Evolutionary conservation across 768 basidiomycete genomes (phyloP).

Genomic region (Tricholoma sp.): DNA sequence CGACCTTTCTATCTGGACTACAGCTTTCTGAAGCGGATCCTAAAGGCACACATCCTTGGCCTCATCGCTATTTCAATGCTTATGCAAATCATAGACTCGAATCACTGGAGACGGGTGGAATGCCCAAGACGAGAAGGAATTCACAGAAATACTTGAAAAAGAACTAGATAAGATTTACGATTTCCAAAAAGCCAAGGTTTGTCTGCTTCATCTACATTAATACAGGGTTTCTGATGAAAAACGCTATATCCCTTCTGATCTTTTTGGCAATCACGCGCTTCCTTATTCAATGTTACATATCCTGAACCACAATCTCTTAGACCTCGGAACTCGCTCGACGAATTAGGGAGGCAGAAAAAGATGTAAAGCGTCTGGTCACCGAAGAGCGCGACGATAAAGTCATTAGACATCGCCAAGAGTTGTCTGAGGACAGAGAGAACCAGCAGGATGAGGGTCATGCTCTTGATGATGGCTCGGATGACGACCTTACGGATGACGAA

Average conservation of each 20-base stretch:
- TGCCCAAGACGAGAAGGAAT: conserved; percentile 75
- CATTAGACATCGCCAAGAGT: conserved; percentile 11
- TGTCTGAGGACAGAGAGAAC: conserved; percentile 49
- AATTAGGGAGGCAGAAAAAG: conserved; percentile 77
- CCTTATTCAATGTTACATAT: neutral
- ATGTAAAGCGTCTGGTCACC: conserved; percentile 73
- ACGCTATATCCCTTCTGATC: neutral
- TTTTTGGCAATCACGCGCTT: neutral
- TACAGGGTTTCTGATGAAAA: neutral
- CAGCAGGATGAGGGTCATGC: conserved; percentile 46
- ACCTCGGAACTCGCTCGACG: conserved; percentile 77
- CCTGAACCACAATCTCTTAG: conserved; percentile 29
- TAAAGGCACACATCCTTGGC: conserved; percentile 53
- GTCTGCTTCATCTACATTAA: conserved; percentile 5
- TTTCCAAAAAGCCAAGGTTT: conserved; percentile 87
- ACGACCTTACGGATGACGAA: conserved; percentile 44
- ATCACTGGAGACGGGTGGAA: conserved; percentile 64
- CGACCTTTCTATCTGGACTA: conserved; percentile 88
- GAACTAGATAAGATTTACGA: conserved; percentile 94
- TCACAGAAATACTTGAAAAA: conserved; percentile 69
- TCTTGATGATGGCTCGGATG: conserved; percentile 70
- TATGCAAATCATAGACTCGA: conserved; percentile 21
- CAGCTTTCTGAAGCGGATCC: conserved; percentile 80
- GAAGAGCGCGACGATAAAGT: conserved; percentile 34
- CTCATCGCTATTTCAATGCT: neutral